phyloP scores from a whole-genome alignment of 306 rosid genomes.

The Herpetospermum pedunculosum region DNA sequence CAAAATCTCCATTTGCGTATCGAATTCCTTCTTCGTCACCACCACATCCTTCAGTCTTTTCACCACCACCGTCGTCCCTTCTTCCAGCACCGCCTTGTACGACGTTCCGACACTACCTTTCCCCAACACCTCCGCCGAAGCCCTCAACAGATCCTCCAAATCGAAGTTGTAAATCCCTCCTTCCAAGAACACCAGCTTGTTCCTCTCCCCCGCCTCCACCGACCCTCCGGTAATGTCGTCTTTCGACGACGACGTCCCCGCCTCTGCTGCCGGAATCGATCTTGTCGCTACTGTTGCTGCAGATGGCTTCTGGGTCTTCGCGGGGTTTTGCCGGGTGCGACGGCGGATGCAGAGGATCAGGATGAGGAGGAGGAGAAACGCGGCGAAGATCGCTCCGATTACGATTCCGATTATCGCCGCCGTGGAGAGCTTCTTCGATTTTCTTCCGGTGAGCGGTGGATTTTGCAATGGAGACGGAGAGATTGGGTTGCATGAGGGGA shows the following conservation, averaged over 20 bases:
- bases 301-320: slow-evolving; percentile 39
- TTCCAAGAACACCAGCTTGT: slow-evolving; percentile 69
- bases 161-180: slow-evolving; percentile 84
- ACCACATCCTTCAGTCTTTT: slow-evolving; percentile 80
- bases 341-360: slow-evolving; percentile 36
- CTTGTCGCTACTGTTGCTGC: slow-evolving; percentile 14
- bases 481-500: slow-evolving; percentile 42
- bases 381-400: slow-evolving; percentile 23
- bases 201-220: slow-evolving; percentile 64
- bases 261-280: slow-evolving; percentile 28
- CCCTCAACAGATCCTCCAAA: slow-evolving; percentile 80
- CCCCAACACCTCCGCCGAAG: slow-evolving; percentile 98
- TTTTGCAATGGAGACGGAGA: slow-evolving; percentile 43
- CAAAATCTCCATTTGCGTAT: slow-evolving; percentile 51
- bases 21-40: slow-evolving; percentile 70
- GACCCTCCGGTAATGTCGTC: slow-evolving; percentile 88
- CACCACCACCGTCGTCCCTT: slow-evolving; percentile 93
- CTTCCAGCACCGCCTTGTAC: slow-evolving; percentile 90
- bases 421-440: slow-evolving; percentile 60
- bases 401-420: slow-evolving; percentile 60
- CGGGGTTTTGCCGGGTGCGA: slow-evolving; percentile 24
- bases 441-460: slow-evolving; percentile 4
- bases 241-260: slow-evolving; percentile 86
- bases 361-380: slow-evolving; percentile 32
- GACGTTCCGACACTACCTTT: slow-evolving; percentile 94